phyloP scores from a whole-genome alignment of 345 rosid species.

The Capsella bursapastoris region DNA sequence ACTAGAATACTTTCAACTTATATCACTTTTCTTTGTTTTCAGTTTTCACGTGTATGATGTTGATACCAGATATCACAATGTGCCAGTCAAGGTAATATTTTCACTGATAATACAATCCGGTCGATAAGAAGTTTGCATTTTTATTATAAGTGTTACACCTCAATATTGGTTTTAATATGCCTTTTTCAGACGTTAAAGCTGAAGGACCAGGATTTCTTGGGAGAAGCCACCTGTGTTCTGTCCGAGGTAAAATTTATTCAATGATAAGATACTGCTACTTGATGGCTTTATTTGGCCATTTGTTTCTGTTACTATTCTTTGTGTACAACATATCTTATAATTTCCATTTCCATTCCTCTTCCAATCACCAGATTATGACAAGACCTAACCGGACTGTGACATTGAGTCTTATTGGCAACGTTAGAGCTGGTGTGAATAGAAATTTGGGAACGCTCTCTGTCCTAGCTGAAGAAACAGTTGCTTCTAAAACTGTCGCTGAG shows the following conservation, averaged over 20 bases:
- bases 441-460: slow-evolving; percentile 63
- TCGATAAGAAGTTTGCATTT: background rate
- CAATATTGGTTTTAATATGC: slow-evolving; percentile 16
- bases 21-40: slow-evolving; percentile 30
- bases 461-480: slow-evolving; percentile 73
- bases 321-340: background rate
- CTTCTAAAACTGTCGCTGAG: slow-evolving; percentile 66
- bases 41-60: slow-evolving; percentile 78
- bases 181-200: slow-evolving; percentile 57
- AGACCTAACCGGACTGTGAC: slow-evolving; percentile 55
- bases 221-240: slow-evolving; percentile 73
- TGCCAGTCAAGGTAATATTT: slow-evolving; percentile 68
- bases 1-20: slow-evolving; percentile 16
- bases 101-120: background rate
- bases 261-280: background rate
- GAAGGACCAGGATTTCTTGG: slow-evolving; percentile 75
- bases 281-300: slow-evolving; percentile 10
- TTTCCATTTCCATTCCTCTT: slow-evolving; percentile 4
- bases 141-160: slow-evolving; percentile 32
- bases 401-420: slow-evolving; percentile 52
- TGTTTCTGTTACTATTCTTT: slow-evolving; percentile 23
- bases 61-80: slow-evolving; percentile 70
- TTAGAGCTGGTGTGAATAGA: slow-evolving; percentile 48
- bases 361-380: slow-evolving; percentile 66
- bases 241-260: slow-evolving; percentile 54